Evolutionary conservation across 2,329 filamentous ascomycete genomes (phyloP).

Genomic region (Aureobasidium sp.): DNA sequence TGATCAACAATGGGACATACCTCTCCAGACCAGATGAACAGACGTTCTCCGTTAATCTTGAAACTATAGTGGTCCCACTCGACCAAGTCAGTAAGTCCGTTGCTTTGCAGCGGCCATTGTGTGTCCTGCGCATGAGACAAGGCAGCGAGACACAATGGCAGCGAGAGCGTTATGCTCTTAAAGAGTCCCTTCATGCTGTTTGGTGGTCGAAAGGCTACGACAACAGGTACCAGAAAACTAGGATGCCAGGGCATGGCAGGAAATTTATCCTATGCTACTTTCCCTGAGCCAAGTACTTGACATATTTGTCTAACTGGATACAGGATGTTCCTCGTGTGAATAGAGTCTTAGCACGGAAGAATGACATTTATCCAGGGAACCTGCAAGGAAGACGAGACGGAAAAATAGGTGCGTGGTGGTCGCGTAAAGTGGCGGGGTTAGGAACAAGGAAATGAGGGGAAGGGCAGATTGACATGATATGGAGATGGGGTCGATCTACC

Average conservation of each 20-base stretch:
- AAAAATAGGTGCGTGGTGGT: slow-evolving; percentile 9
- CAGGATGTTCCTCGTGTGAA: background rate
- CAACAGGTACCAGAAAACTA: no score
- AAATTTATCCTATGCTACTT: background rate
- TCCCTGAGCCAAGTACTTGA: background rate
- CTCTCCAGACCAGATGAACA: slow-evolving; percentile 47
- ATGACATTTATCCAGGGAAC: background rate
- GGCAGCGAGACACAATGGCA: background rate
- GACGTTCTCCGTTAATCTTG: slow-evolving; percentile 40
- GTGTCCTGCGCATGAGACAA: background rate
- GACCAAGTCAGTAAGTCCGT: slow-evolving; percentile 32
- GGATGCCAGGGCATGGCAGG: background rate
- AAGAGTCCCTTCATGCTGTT: slow-evolving; percentile 3
- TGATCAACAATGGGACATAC: background rate
- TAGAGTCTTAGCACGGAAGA: slow-evolving; percentile 4
- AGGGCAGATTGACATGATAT: background rate
- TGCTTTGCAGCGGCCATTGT: slow-evolving; percentile 10
- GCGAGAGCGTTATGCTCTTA: background rate
- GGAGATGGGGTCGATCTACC: background rate
- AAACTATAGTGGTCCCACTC: slow-evolving; percentile 49
- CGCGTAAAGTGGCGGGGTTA: background rate
- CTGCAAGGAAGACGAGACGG: background rate
- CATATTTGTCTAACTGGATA: background rate
- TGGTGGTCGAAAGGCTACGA: background rate
- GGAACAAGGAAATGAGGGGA: slow-evolving; percentile 6